Evolutionary conservation across 1,284 basidiomycete genomes (phyloP), one percentile per base, ranked within the genome.

Genomic region (Malassezia pachydermatis): DNA sequence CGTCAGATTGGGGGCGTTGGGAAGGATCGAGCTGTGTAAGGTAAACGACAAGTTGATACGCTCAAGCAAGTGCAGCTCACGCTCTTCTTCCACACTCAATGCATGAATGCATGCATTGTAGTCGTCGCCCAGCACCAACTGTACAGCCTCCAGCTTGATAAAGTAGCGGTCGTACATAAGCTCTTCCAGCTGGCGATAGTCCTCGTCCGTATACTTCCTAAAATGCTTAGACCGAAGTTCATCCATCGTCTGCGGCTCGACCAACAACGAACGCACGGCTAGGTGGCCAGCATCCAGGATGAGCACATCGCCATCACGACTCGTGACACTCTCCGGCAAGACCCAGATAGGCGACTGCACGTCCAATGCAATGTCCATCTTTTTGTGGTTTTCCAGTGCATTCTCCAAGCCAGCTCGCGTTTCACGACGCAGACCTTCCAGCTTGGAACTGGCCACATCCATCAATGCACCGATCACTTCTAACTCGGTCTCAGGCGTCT

Each of bases 271-370:
- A 63, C 85, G 83, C 35, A 99, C 83, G 1, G 88, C 80, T 58
- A 99, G 94, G 71, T 96, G 92, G 63, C 94, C 94, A 7, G 94
- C 94, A 71, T 99, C 94, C 41, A 99, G 78, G 13, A 99, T 81
- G 39, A 98, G 78, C 70, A 95, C 85, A 60, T 81, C 87, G 73
- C 88, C 85, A 28, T 81, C 75, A 51, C 81, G 79, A 13, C 80
- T 79, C 3, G 82, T 84, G 48, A 96, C 80, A 63, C 75, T 73
- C 47, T 98, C 92, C 2, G 94, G 94, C 35, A 98, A 79, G 59
- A 99, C 88, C 70, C 99, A 95, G 67, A 99, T 83, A 4, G 94
- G 94, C 2, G 94, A 89, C 67, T 95, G 88, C 78, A 99, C 81
- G 67, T 98, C 92, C 74, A 99, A 81, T 60, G 87, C 85, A 25